phyloP scores from a whole-genome alignment of 108 stramenopile species.

The Schizochytrium sp. region DNA sequence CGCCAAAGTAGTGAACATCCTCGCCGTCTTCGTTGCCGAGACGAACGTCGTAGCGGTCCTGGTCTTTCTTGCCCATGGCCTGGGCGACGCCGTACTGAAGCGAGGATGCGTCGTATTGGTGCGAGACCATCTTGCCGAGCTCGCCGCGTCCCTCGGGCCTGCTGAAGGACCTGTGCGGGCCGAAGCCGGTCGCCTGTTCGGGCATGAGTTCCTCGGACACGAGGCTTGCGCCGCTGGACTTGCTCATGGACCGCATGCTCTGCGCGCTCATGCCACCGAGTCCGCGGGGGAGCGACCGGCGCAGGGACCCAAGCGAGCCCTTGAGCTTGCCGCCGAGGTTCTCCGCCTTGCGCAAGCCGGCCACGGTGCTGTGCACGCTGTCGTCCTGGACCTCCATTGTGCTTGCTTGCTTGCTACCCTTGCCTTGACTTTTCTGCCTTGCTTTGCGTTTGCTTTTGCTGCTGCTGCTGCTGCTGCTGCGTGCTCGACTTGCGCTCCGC shows the following conservation, averaged over 20 bases:
- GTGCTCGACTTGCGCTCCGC: neutral
- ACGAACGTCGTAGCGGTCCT: conserved; percentile 1
- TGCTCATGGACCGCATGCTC: neutral
- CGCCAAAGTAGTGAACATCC: conserved; percentile 4
- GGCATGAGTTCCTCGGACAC: neutral
- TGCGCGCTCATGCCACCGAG: neutral
- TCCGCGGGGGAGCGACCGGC: neutral
- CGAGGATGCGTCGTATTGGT: neutral
- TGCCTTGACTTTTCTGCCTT: neutral
- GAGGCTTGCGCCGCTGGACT: neutral
- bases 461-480: neutral
- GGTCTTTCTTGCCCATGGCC: conserved; percentile 12
- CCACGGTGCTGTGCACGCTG: neutral
- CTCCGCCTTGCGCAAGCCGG: neutral
- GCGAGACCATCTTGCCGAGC: neutral
- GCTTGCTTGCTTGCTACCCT: neutral
- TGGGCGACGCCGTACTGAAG: conserved; percentile 14
- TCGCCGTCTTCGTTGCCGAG: neutral
- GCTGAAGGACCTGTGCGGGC: neutral
- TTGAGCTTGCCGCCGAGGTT: neutral
- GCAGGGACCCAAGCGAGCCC: neutral
- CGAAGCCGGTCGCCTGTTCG: neutral
- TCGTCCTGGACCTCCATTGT: neutral
- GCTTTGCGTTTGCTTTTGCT: neutral
- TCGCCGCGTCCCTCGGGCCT: neutral